These are phyloP conservation scores for Talaromyces proteolyticus DNA, from an alignment of 495 filamentous ascomycete genomes.

Conservation along the genomic window DNA sequence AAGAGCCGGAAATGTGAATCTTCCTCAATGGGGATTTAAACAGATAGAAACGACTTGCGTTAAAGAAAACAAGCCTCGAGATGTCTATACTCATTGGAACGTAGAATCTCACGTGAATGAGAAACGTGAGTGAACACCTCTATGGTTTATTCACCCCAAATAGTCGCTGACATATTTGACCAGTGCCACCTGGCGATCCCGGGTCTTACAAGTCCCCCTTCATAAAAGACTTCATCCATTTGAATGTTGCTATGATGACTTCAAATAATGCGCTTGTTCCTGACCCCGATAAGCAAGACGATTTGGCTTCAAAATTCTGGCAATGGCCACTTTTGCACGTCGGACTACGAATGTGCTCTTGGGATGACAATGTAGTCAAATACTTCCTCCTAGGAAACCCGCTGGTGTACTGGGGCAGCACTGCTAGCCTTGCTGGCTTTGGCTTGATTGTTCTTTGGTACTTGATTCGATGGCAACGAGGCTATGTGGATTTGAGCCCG, in stretches of 20 bases:
- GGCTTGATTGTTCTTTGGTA: constrained; percentile 74
- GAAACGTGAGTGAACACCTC: constrained; percentile 59
- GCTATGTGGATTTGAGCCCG: constrained; percentile 76
- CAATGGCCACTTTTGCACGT: constrained; percentile 97
- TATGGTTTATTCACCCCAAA: background rate
- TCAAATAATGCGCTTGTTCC: constrained; percentile 98
- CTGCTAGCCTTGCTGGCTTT: constrained; percentile 67
- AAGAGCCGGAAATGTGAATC: constrained; percentile 90
- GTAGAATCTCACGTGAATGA: constrained; percentile 94
- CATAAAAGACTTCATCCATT: constrained; percentile 90
- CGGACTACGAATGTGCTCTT: constrained; percentile 95
- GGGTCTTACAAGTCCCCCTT: constrained; percentile 96
- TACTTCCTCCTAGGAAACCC: constrained; percentile 99
- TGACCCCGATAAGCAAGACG: constrained; percentile 98
- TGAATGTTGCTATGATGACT: constrained; percentile 99
- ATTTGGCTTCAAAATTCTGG: constrained; percentile 95
- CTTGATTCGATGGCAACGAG: constrained; percentile 90
- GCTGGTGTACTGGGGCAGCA: constrained; percentile 91
- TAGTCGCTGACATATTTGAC: background rate
- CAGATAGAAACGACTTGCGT: constrained; percentile 96
- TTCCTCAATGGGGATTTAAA: constrained; percentile 99
- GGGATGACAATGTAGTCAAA: constrained; percentile 93
- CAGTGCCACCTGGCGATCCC: constrained; percentile 86
- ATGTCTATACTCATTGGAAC: constrained; percentile 98
- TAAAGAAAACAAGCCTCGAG: constrained; percentile 87